These are phyloP conservation scores for Amphibolis antarctica DNA, from an alignment of 106 monocot species.

Conservation along the genomic window DNA sequence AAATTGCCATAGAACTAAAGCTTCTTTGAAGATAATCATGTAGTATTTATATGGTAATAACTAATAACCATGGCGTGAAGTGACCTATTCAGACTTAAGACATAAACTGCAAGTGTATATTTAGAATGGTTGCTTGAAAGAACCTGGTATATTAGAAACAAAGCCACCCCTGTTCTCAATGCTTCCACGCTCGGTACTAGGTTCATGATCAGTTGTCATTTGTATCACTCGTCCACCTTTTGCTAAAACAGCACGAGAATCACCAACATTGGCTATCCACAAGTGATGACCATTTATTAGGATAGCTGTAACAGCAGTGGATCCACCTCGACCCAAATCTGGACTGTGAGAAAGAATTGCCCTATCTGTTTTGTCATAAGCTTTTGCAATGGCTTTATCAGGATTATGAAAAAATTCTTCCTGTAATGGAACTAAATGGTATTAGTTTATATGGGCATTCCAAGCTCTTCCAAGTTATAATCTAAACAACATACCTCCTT, in stretches of 20 bases:
- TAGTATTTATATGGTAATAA: too few species aligned
- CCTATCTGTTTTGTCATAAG: conserved; percentile 31
- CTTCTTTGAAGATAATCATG: too few species aligned
- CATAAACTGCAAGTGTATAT: too few species aligned
- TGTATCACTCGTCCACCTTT: conserved; percentile 20
- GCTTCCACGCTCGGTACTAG: conserved; percentile 22
- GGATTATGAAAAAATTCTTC: conserved; percentile 22
- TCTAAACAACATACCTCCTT: conserved; percentile 19
- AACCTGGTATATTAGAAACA: conserved; percentile 33
- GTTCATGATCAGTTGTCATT: conserved; percentile 38
- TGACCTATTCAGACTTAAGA: too few species aligned
- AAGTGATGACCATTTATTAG: conserved; percentile 24
- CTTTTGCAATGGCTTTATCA: conserved; percentile 22
- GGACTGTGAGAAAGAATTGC: conserved; percentile 33
- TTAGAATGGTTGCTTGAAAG: not conserved
- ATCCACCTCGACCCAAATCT: conserved; percentile 26
- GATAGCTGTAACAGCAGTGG: conserved; percentile 36
- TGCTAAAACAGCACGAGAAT: conserved; percentile 29
- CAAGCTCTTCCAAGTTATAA: not conserved
- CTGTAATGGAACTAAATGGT: not conserved
- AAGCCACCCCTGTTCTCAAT: conserved; percentile 32
- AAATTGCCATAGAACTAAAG: too few species aligned
- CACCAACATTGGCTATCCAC: conserved; percentile 36
- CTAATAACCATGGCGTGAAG: too few species aligned
- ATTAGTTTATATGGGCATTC: not conserved